phyloP scores from a whole-genome alignment of 2,329 filamentous ascomycete species.

The Colletotrichum tropicale region DNA sequence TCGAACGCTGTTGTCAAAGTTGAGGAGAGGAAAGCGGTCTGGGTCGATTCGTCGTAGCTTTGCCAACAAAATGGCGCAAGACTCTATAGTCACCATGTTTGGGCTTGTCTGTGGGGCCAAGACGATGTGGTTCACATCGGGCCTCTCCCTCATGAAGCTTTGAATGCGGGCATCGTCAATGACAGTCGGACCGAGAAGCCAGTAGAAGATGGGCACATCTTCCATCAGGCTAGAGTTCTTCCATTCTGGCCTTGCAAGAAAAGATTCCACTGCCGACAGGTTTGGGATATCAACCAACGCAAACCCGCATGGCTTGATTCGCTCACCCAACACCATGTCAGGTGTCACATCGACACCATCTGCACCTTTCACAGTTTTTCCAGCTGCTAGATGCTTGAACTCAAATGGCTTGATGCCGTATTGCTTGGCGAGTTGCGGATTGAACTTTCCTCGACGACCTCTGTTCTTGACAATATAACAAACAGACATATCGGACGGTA shows the following conservation, averaged over 20 bases:
- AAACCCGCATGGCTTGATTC: constrained; percentile 72
- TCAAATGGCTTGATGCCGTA: constrained; percentile 66
- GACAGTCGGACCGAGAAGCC: constrained; percentile 78
- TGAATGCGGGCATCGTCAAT: constrained; percentile 65
- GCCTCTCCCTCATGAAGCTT: constrained; percentile 70
- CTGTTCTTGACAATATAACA: constrained; percentile 87
- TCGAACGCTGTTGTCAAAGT: constrained; percentile 61
- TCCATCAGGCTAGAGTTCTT: constrained; percentile 66
- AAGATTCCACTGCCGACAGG: constrained; percentile 68
- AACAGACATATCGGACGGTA: constrained; percentile 70
- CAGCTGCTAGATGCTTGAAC: constrained; percentile 65
- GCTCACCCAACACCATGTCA: constrained; percentile 81
- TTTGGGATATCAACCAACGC: constrained; percentile 82
- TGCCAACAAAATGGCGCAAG: constrained; percentile 68
- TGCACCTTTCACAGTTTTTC: constrained; percentile 65
- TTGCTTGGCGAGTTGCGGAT: constrained; percentile 64
- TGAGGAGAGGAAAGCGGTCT: constrained; percentile 73
- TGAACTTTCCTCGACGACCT: constrained; percentile 80
- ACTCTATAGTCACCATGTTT: constrained; percentile 75
- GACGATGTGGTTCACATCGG: constrained; percentile 74
- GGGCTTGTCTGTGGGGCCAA: constrained; percentile 76
- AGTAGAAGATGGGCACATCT: constrained; percentile 73
- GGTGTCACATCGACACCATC: constrained; percentile 77
- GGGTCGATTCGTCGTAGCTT: constrained; percentile 76
- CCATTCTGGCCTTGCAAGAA: constrained; percentile 78